Base-by-base conservation (phyloP, 108 stramenopile species). In the Aurantiochytrium sp. region DNA sequence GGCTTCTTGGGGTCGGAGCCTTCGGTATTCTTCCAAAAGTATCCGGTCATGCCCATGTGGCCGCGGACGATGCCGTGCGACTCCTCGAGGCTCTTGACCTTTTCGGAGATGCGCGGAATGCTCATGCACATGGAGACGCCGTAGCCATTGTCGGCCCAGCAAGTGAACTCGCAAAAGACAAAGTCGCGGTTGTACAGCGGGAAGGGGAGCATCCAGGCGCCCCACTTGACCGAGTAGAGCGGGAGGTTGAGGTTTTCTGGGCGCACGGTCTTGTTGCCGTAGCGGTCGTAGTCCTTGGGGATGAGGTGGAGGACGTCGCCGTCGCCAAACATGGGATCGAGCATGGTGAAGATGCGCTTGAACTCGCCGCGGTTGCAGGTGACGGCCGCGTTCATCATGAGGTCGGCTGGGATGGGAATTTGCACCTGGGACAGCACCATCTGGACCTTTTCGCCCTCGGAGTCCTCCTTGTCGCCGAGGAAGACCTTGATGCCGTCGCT, bases 331-430 rank as follows among this genome's bases (percentile, higher is more conserved):
- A 81, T 81, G 42, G 73, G 73, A 24, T 81, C 73, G 6, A 81
- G 45, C 73, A 81, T 81, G 39, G 73, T 81, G 73, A 81, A 81
- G 45, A 81, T 81, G 73, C 73, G 73, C 73, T 81, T 81, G 30
- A 81, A 81, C 73, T 81, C 73, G 45, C 24, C 21, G 73, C 73
- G 73, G 6, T 6, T 81, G 4, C 42, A 81, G 24, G 73, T 81
- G 27, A 81, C 73, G 73, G 73, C 73, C 39, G 73, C 73, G 73
- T 81, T 81, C 73, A 81, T 81, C 73, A 81, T 81, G 24, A 81
- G 30, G 30, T 81, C 73, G 30, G 73, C 73, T 12, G 73, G 73
- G 45, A 81, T 81, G 0, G 73, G 73, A 24, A 81, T 81, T 24
- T 81, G 73, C 17, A 81, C 73, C 73, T 81, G 39, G 10, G 73